Conservation (phyloP, 805 yeast species). For the Candida insectorum region DNA sequence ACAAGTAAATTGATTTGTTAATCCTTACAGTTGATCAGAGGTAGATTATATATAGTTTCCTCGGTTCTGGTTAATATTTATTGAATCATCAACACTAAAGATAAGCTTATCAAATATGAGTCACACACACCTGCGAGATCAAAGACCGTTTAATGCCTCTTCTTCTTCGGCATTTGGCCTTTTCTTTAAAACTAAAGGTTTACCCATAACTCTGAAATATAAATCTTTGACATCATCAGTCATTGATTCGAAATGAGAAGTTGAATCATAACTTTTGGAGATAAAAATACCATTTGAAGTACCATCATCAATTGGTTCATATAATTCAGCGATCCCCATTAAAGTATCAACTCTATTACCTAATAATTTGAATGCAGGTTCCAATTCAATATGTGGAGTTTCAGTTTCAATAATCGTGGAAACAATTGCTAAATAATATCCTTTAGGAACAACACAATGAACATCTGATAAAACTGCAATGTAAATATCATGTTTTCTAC, state of each 20-base stretch:
- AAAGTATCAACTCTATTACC: slow-evolving; percentile 79
- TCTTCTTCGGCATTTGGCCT: slow-evolving; percentile 68
- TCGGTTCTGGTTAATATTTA: no score
- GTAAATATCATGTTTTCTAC: slow-evolving; percentile 90
- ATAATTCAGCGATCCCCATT: slow-evolving; percentile 90
- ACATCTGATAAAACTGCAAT: slow-evolving; percentile 85
- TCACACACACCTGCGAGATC: no score
- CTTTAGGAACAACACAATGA: slow-evolving; percentile 87
- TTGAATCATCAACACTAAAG: no score
- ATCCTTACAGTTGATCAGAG: no score
- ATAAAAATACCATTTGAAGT: slow-evolving; percentile 71
- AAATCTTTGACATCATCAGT: slow-evolving; percentile 96
- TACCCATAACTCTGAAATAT: slow-evolving; percentile 87
- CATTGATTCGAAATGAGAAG: slow-evolving; percentile 92
- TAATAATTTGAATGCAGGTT: slow-evolving; percentile 87
- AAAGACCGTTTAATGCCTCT: slow-evolving; percentile 33
- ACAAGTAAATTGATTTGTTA: no score
- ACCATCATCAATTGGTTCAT: slow-evolving; percentile 86
- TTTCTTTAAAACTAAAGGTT: slow-evolving; percentile 82
- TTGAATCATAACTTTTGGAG: slow-evolving; percentile 88
- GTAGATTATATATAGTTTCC: no score
- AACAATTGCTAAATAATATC: slow-evolving; percentile 87
- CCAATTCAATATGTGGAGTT: slow-evolving; percentile 86
- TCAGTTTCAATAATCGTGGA: slow-evolving; percentile 94
- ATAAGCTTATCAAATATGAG: no score